Base-by-base conservation (phyloP, 495 filamentous ascomycete genomes). In the Schizothecium vesticola region DNA sequence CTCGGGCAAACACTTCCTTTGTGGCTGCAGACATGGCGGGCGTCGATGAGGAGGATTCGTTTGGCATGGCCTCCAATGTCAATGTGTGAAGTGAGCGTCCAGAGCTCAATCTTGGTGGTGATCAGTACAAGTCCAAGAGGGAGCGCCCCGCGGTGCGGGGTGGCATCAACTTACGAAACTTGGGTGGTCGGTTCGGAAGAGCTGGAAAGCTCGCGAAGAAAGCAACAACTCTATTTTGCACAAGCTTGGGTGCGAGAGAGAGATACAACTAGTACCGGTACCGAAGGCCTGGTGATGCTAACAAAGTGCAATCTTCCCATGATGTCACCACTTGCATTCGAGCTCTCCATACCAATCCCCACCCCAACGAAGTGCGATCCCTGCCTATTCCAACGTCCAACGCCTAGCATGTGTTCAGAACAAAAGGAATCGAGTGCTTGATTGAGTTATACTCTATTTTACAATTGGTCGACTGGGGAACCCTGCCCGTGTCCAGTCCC, bases 1-100 rank as follows among this genome's bases (percentile, higher is more conserved):
- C 93, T 77, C 91, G 93, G 62, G 81, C 76, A 24, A 99, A 83
- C 31, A 97, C 81, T 66, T 91, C 89, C 78, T 89, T 80, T 28
- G 85, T 81, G 2, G 80, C 70, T 51, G 80, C 70, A 23, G 80
- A 80, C 79, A 85, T 84, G 19, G 78, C 75, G 69, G 70, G 73
- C 25, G 67, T 43, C 43, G 64, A 43, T 3, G 70, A 55, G 25
- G 64, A 24, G 61, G 11, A 12, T 22, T 22, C 56, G 24, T 22
- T 24, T 6, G 21, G 24, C 13, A 59, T 24, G 58, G 58, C 21
- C 23, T 59, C 24, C 8, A 1, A 51, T 51, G 43, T 29, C 28
- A 29, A 29, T 8, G 43, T 51, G 43, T n/a, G 19, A 51, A n/a
- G 43, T 51, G 43, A 51, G 16, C 1, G 16, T n/a, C 16, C 5